Evolutionary conservation across 176 grass and related monocot genomes (phyloP).

Genomic region (Oropetium thomaeum): DNA sequence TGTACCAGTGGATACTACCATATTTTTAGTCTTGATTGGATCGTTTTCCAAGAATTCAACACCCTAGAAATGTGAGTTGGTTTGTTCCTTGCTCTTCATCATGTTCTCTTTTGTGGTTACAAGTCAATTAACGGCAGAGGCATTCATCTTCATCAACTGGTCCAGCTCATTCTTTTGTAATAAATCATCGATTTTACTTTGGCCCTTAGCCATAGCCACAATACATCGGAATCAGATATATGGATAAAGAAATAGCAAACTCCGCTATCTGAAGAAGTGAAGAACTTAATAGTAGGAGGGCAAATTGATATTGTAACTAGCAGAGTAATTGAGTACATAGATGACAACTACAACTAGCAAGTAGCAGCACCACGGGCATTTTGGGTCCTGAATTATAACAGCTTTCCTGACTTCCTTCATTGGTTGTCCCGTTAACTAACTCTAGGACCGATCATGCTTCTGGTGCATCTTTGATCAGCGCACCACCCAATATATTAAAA

Average conservation of each 20-base stretch:
- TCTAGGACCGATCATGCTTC: neutral
- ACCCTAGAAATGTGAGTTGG: neutral
- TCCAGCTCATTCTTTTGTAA: neutral
- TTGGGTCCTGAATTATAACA: no score
- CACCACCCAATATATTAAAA: neutral
- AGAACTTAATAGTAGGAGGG: no score
- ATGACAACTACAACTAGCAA: no score
- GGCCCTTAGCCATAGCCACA: no score
- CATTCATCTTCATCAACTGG: neutral
- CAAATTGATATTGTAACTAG: no score
- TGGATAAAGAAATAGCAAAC: no score
- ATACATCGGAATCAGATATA: no score
- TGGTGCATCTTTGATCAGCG: neutral
- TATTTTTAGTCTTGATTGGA: neutral
- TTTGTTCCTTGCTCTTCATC: neutral
- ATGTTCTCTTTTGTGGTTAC: neutral
- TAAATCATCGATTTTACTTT: neutral
- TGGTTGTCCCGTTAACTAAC: neutral
- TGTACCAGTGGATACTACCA: neutral
- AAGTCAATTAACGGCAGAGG: neutral
- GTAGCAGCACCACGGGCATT: no score
- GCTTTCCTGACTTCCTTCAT: no score
- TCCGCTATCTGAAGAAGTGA: no score
- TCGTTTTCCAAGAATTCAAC: neutral
- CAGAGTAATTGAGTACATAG: no score